Evolutionary conservation across 164 flowering plant species (phyloP), one percentile per base, ranked within the genome.

Genomic region (Akebia trifoliata): DNA sequence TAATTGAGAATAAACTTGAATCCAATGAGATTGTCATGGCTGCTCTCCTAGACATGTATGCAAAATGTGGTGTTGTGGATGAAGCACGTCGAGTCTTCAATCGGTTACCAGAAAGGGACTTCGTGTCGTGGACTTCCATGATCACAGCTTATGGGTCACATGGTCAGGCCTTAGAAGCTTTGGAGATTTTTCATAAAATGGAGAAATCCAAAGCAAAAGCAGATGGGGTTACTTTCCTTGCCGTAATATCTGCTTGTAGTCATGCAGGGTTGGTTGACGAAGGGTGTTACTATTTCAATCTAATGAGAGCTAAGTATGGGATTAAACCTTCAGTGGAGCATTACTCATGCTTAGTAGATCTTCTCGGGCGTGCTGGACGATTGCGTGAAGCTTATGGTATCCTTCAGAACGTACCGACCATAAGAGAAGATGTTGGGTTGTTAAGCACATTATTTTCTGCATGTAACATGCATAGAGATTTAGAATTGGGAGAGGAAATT

Each of bases 51-150:
- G 92, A 87, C 57, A 85, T 87, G 87, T 83, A 83, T 69, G 81
- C 92, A 4, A 87, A 85, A 74, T 87, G 89, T 48, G 95, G 95
- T 42, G 85, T 80, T 2, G 74, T 85, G 36, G 73, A 75, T 43
- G 84, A 80, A 70, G 95, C 87, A 28, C 62, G 43, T 14, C 15
- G 17, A 10, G 73, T 85, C 43, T 85, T 87, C 17, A 47, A 73
- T 55, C 50, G 63, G 46, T 55, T 83, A 50, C 78, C 76, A 0
- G 70, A 68, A 37, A 79, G 68, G 66, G 90, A 83, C 63, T 60
- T 69, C 47, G 78, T 81, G 8, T 76, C 90, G 12, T 87, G 95
- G 95, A 87, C 89, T 59, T 76, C 86, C n/a, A 83, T 87, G 92
- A 85, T 87, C 31, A 61, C 76, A 10, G 92, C 90, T 42, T 80